Base-by-base conservation (phyloP, 2,329 filamentous ascomycete species). In the Hirsutella rhossiliensis region DNA sequence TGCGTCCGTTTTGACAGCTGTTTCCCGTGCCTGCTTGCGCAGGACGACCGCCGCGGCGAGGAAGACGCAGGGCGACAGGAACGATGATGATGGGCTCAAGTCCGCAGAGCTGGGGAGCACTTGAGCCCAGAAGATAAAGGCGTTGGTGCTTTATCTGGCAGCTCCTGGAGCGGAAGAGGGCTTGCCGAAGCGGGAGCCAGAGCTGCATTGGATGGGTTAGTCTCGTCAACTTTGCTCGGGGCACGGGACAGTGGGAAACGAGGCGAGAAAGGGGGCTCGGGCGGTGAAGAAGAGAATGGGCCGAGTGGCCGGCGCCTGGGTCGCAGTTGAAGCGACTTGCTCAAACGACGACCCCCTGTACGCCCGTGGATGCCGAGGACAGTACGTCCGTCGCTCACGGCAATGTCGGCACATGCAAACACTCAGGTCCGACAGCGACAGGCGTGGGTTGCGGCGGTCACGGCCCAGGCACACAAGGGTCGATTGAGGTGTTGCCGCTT, bases 401-500 rank as follows among this genome's bases (percentile, higher is more conserved):
- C n/a, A 15, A 5, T 17, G 15, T 18, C 34, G 34, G 9, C 18
- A 18, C 13, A 37, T 18, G 34, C 34, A 37, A 37, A 37, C 34
- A 37, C 11, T n/a, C n/a, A 37, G 9, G 17, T 17, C 18, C 34
- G 34, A 15, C 13, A 17, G 42, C 20, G 8, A 17, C 32, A 8
- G 27, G 18, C 41, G n/a, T 18, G 13, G 6, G n/a, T 37, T 15
- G n/a, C 23, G 23, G 23, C n/a, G n/a, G n/a, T n/a, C n/a, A n/a
- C n/a, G n/a, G n/a, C n/a, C n/a, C n/a, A n/a, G n/a, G n/a, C n/a
- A n/a, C n/a, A n/a, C 11, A 2, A 44, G 15, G 15, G 34, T 15
- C 51, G 52, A 54, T 55, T 54, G 52, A 54, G 49, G 47, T 48
- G 45, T 55, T 55, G 55, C 58, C 56, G 54, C 57, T 59, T 58